These are phyloP conservation scores for Hericium coralloides DNA, from an alignment of 768 basidiomycete species.

Conservation along the genomic window DNA sequence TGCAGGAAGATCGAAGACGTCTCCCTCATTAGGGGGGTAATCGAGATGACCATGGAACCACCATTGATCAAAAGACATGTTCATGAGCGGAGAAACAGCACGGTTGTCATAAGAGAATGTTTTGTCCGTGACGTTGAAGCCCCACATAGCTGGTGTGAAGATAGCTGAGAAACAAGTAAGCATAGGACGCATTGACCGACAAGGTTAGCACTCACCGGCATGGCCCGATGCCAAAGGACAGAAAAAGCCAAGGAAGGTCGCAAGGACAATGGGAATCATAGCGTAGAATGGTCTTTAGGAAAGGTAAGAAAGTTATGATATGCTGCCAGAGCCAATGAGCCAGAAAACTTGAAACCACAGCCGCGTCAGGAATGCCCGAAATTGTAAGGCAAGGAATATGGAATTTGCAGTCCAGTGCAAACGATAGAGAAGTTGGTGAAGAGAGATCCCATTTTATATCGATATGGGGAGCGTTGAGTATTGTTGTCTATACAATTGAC, in stretches of 20 bases:
- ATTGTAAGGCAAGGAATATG: no score
- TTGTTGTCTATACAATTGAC: no score
- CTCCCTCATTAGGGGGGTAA: conserved; percentile 45
- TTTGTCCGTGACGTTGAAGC: conserved; percentile 54
- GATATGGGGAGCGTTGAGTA: no score
- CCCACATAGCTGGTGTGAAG: conserved; percentile 53
- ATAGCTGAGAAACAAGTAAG: background rate
- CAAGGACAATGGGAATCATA: background rate
- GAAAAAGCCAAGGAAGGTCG: background rate
- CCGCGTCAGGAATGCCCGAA: no score
- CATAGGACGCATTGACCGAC: background rate
- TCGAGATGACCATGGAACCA: conserved; percentile 60
- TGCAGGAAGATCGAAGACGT: conserved; percentile 52
- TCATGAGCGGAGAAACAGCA: conserved; percentile 35
- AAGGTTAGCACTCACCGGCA: background rate
- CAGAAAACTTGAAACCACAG: no score
- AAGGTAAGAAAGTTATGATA: no score
- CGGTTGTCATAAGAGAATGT: conserved; percentile 57
- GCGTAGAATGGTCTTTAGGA: background rate
- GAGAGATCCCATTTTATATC: no score
- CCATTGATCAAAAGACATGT: conserved; percentile 34
- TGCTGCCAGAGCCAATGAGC: no score
- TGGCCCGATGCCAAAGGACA: background rate
- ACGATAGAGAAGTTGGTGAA: background rate
- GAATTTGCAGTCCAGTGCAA: background rate